These are phyloP conservation scores for Trypanosoma caninum DNA, from an alignment of 208 protist genomes.

Conservation along the genomic window DNA sequence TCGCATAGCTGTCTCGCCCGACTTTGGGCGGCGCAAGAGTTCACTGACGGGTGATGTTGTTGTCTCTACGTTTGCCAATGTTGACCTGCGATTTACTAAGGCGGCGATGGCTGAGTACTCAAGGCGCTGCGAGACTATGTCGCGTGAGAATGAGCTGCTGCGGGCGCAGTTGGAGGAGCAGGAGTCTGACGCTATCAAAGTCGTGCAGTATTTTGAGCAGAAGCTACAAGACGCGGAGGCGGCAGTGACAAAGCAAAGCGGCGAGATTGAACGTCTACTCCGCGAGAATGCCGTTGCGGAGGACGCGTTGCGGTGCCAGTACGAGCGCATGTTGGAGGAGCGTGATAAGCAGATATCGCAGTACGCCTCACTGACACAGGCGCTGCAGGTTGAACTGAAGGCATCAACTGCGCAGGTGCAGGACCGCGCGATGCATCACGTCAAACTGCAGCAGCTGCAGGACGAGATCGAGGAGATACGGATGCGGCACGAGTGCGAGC, in stretches of 20 bases:
- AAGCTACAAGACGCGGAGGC: slow-evolving; percentile 37
- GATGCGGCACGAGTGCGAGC: slow-evolving; percentile 53
- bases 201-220: slow-evolving; percentile 42
- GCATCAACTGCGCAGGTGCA: slow-evolving; percentile 52
- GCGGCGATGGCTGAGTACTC: slow-evolving; percentile 48
- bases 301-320: slow-evolving; percentile 33
- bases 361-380: slow-evolving; percentile 39
- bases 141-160: slow-evolving; percentile 49
- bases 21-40: background rate
- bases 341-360: slow-evolving; percentile 58
- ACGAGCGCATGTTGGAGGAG: slow-evolving; percentile 52
- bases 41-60: slow-evolving; percentile 34
- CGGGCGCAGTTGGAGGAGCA: slow-evolving; percentile 44
- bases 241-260: slow-evolving; percentile 29
- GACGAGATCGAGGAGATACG: slow-evolving; percentile 53
- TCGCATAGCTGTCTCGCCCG: slow-evolving; percentile 1
- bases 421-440: slow-evolving; percentile 53
- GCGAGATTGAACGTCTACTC: slow-evolving; percentile 39
- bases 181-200: slow-evolving; percentile 50
- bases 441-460: slow-evolving; percentile 67
- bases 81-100: slow-evolving; percentile 44
- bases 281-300: slow-evolving; percentile 23
- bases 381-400: slow-evolving; percentile 61
- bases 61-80: slow-evolving; percentile 50
- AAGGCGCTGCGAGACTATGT: slow-evolving; percentile 28